phyloP scores from a whole-genome alignment of 2,329 filamentous ascomycete genomes.

The Myriosclerotinia scirpicola region DNA sequence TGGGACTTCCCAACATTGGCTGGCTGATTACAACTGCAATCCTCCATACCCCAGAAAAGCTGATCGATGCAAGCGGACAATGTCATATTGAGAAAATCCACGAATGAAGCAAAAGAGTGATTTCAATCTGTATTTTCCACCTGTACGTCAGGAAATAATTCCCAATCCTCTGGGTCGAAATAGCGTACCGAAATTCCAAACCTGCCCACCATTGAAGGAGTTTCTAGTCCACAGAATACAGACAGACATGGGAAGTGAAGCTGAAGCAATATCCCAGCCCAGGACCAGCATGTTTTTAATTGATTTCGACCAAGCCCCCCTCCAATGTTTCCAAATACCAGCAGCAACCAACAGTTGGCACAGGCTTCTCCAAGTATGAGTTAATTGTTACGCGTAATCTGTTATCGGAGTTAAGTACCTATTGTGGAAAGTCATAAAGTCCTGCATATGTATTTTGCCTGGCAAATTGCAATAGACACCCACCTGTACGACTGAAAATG shows the following conservation, averaged over 20 bases:
- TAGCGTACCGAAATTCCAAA: slow-evolving; percentile 1
- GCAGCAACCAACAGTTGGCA: too few species aligned
- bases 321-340: too few species aligned
- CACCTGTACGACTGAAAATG: neutral
- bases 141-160: neutral
- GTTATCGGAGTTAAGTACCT: neutral
- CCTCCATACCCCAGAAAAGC: neutral
- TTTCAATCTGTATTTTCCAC: too few species aligned
- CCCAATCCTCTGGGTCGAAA: neutral
- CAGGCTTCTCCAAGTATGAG: too few species aligned
- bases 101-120: too few species aligned
- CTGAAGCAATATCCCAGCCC: neutral
- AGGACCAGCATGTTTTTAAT: neutral
- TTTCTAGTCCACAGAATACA: too few species aligned
- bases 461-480: neutral
- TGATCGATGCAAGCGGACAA: neutral
- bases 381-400: neutral
- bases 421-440: neutral
- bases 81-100: neutral
- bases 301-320: neutral
- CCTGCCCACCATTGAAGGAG: neutral
- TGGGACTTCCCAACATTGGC: neutral
- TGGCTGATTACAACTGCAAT: neutral
- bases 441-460: neutral
- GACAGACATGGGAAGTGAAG: neutral